A percentile compares a stretch with the other conserved stretches of the same genome.
These are phyloP conservation scores for Epichloe festucae DNA, from an alignment of 2,329 filamentous ascomycete genomes.

Conservation along the genomic window DNA sequence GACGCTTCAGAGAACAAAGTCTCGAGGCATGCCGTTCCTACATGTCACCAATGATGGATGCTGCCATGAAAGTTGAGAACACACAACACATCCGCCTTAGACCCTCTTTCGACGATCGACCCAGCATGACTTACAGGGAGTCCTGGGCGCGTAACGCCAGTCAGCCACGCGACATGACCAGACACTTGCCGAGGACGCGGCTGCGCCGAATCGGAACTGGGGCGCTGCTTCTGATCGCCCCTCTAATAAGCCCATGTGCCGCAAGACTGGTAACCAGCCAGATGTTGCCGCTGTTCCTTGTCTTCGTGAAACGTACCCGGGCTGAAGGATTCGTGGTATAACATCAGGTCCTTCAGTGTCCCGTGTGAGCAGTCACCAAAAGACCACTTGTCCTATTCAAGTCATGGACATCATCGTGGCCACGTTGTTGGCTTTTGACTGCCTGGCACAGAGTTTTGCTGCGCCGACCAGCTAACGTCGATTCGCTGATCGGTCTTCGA, in stretches of 20 bases:
- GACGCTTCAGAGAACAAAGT: background rate
- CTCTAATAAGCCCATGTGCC: background rate
- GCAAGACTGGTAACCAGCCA: slow-evolving; percentile 5
- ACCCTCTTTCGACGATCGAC: background rate
- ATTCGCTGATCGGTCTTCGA: background rate
- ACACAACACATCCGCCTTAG: background rate
- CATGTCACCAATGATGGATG: no score
- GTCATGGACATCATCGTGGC: background rate
- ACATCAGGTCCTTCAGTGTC: background rate
- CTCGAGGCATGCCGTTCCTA: background rate
- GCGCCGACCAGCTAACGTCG: background rate
- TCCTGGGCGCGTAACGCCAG: background rate
- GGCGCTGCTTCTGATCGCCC: slow-evolving; percentile 4
- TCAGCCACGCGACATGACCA: background rate
- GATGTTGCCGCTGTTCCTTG: background rate
- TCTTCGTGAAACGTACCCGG: background rate
- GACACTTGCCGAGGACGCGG: slow-evolving; percentile 1
- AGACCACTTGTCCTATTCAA: background rate
- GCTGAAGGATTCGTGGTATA: background rate
- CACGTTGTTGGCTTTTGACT: background rate
- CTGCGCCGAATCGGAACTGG: slow-evolving; percentile 2
- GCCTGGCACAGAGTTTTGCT: background rate
- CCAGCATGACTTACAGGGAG: background rate
- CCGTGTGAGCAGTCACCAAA: background rate
- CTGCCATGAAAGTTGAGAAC: no score